phyloP scores from a whole-genome alignment of 228 moss, liverwort and hornwort genomes.

The Sphagnum fallax region DNA sequence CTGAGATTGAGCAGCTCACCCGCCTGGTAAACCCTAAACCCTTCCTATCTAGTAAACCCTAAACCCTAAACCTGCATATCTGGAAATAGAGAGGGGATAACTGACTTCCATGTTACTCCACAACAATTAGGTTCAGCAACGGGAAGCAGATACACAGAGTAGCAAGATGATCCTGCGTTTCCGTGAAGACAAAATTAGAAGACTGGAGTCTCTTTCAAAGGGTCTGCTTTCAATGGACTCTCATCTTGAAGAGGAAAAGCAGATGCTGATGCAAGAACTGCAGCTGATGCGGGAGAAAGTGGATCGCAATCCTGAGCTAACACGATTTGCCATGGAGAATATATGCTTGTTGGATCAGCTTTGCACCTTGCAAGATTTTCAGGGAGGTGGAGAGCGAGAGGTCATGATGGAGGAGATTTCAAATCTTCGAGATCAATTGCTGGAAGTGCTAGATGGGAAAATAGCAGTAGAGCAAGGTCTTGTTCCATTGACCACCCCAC shows the following conservation, averaged over 20 bases:
- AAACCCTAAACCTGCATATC: too few species aligned
- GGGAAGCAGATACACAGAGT: constrained; percentile 90
- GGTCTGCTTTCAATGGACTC: constrained; percentile 54
- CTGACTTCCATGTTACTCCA: too few species aligned
- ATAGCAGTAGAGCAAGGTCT: constrained; percentile 54
- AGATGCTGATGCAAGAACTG: constrained; percentile 64
- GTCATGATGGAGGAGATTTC: constrained; percentile 63
- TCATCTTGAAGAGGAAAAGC: constrained; percentile 56
- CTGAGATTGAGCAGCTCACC: constrained; percentile 80
- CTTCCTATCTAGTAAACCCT: background rate
- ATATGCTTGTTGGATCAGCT: constrained; percentile 77
- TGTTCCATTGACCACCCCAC: constrained; percentile 65
- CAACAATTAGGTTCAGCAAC: constrained; percentile 64
- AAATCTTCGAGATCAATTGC: constrained; percentile 68
- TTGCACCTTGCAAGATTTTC: constrained; percentile 78
- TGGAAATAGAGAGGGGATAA: too few species aligned
- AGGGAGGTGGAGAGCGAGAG: constrained; percentile 66
- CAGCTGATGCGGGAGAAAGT: constrained; percentile 62
- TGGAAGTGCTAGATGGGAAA: constrained; percentile 75
- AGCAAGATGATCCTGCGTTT: constrained; percentile 91
- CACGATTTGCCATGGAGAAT: constrained; percentile 97
- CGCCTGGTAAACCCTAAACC: constrained; percentile 40
- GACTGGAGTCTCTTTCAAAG: constrained; percentile 72
- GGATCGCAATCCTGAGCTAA: constrained; percentile 90
- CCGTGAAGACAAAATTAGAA: constrained; percentile 86